These are phyloP conservation scores for Trichosporon asahii DNA, from an alignment of 1,284 basidiomycete genomes.

Conservation along the genomic window DNA sequence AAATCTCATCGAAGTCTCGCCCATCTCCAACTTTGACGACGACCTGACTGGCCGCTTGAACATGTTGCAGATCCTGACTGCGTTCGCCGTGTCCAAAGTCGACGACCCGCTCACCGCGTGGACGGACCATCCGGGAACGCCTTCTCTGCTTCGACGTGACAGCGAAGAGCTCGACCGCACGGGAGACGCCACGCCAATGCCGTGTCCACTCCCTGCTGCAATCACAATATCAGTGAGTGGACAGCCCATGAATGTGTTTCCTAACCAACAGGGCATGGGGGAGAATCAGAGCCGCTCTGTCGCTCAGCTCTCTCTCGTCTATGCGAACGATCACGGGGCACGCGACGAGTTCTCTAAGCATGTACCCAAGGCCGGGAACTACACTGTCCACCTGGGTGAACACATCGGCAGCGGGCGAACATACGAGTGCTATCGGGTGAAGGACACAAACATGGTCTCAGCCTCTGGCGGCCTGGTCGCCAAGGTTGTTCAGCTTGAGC, in stretches of 20 bases:
- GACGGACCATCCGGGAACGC: neutral
- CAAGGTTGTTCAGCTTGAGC: neutral
- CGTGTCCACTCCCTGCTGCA: neutral
- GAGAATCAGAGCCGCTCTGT: neutral
- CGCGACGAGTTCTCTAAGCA: neutral
- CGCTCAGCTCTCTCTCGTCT: slow-evolving; percentile 4
- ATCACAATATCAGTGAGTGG: neutral
- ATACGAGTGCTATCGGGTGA: neutral
- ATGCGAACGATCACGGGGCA: neutral
- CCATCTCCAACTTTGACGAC: neutral
- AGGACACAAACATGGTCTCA: neutral
- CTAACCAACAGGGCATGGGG: neutral
- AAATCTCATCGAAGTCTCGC: neutral
- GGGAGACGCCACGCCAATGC: neutral
- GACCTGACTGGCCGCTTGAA: neutral
- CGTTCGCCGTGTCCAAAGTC: slow-evolving; percentile 4
- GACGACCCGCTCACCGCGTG: neutral
- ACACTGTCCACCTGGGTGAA: slow-evolving; percentile 1
- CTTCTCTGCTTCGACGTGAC: neutral
- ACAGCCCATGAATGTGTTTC: neutral
- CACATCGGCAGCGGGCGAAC: neutral
- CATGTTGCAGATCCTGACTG: neutral
- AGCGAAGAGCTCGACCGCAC: neutral
- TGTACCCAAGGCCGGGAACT: neutral
- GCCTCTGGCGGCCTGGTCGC: neutral